phyloP scores from a whole-genome alignment of 2,329 filamentous ascomycete species.

The Berkeleyomyces basicola region DNA sequence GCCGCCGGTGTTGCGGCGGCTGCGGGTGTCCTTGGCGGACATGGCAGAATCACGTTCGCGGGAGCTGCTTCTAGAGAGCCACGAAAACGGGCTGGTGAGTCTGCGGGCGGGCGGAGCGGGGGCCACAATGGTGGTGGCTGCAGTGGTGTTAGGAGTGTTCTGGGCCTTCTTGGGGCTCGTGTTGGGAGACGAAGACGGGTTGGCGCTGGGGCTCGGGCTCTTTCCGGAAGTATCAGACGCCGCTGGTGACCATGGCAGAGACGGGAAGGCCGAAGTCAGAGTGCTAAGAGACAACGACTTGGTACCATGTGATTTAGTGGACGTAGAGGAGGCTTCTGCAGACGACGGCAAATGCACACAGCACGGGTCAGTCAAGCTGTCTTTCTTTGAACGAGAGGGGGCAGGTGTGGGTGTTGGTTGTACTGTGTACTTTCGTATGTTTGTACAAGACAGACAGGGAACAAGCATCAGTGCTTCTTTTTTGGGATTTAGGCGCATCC shows the following conservation, averaged over 20 bases:
- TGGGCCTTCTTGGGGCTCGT: slow-evolving; percentile 24
- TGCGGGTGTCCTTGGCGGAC: slow-evolving; percentile 31
- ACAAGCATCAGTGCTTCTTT: background rate
- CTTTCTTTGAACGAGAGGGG: background rate
- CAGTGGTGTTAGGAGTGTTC: slow-evolving; percentile 18
- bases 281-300: slow-evolving; percentile 50
- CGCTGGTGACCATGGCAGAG: slow-evolving; percentile 54
- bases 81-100: slow-evolving; percentile 74
- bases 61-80: slow-evolving; percentile 47
- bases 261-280: slow-evolving; percentile 53
- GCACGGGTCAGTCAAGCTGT: background rate
- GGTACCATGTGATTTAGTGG: slow-evolving; percentile 11
- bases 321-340: slow-evolving; percentile 1
- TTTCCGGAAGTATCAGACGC: slow-evolving; percentile 31
- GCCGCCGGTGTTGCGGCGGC: slow-evolving; percentile 56
- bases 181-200: slow-evolving; percentile 18
- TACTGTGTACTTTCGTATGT: background rate
- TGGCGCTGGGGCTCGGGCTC: slow-evolving; percentile 24
- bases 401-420: background rate
- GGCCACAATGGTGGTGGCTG: slow-evolving; percentile 16
- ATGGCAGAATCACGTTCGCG: slow-evolving; percentile 31
- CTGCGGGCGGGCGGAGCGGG: slow-evolving; percentile 41
- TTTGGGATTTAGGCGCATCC: background rate
- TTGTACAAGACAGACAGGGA: background rate
- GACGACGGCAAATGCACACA: background rate